Percentiles rank a stretch among this genome's conserved stretches.
Conservation (phyloP, 2,329 filamentous ascomycete species). For the Monosporascus sp. region DNA sequence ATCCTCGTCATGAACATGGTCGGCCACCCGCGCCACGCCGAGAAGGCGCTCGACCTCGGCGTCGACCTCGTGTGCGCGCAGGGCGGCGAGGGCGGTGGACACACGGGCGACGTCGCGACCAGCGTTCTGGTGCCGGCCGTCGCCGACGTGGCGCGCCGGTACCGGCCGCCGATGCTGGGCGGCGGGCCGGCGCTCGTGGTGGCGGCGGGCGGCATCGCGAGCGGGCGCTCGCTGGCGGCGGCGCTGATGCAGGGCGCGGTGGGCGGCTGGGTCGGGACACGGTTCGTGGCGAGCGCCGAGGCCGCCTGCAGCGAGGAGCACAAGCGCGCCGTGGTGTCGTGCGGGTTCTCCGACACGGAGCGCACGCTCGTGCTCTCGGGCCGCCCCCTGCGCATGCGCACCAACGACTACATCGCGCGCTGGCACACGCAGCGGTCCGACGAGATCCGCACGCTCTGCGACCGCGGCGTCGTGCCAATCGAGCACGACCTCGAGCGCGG, state of each 20-base stretch:
- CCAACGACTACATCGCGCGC: slow-evolving; percentile 74
- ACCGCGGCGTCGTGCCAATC: slow-evolving; percentile 72
- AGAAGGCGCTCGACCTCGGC: slow-evolving; percentile 79
- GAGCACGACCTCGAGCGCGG: slow-evolving; percentile 75
- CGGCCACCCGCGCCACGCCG: slow-evolving; percentile 82
- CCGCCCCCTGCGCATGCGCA: slow-evolving; percentile 70
- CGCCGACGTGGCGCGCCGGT: slow-evolving; percentile 72
- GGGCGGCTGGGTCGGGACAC: slow-evolving; percentile 90
- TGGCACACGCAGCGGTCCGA: slow-evolving; percentile 71
- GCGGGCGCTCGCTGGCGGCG: slow-evolving; percentile 74
- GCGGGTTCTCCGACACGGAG: slow-evolving; percentile 72
- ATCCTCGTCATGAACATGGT: slow-evolving; percentile 98
- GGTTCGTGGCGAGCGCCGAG: slow-evolving; percentile 80
- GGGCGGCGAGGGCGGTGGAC: slow-evolving; percentile 87
- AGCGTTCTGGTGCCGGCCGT: slow-evolving; percentile 84
- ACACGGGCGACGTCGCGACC: slow-evolving; percentile 82
- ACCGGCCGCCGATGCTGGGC: slow-evolving; percentile 63
- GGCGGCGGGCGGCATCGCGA: slow-evolving; percentile 81
- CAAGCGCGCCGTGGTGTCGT: slow-evolving; percentile 78
- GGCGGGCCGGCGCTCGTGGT: slow-evolving; percentile 73
- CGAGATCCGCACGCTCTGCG: slow-evolving; percentile 70
- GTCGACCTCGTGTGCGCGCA: slow-evolving; percentile 91
- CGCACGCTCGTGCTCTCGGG: slow-evolving; percentile 79
- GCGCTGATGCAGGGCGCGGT: slow-evolving; percentile 81
- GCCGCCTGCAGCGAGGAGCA: slow-evolving; percentile 76